Conservation (phyloP, 139 green algal species). For the Nannochloris sp. region DNA sequence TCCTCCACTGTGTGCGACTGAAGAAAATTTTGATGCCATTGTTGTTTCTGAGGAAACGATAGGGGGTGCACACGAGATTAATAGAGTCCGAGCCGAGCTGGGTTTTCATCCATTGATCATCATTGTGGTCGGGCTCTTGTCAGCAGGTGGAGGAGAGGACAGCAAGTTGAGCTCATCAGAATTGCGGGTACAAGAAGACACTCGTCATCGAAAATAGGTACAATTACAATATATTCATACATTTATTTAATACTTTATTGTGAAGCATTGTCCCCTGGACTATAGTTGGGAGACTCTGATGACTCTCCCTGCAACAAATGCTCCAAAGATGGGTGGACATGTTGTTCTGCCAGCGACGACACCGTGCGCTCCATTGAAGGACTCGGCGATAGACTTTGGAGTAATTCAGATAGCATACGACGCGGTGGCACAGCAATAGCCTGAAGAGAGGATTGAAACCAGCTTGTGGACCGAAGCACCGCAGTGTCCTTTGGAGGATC, state of each 20-base stretch:
- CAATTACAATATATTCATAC: background rate
- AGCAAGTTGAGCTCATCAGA: constrained; percentile 61
- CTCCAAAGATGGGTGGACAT: background rate
- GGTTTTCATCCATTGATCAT: constrained; percentile 54
- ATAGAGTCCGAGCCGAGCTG: constrained; percentile 31
- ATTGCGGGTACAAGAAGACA: constrained; percentile 33
- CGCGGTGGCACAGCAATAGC: constrained; percentile 12
- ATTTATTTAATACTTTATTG: background rate
- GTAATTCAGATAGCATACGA: background rate
- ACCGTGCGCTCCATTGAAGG: background rate
- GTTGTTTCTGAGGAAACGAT: constrained; percentile 84
- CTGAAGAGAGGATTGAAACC: constrained; percentile 3
- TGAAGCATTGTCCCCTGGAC: no score
- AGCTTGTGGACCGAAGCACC: background rate
- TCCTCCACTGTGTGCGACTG: constrained; percentile 59
- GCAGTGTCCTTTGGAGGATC: constrained; percentile 1
- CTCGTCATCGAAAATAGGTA: background rate
- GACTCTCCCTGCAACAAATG: background rate
- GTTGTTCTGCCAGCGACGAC: background rate
- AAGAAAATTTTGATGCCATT: constrained; percentile 60
- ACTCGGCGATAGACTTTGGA: background rate
- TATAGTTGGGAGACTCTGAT: no score
- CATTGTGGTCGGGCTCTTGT: constrained; percentile 64
- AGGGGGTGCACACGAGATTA: constrained; percentile 59
- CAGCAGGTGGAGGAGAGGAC: background rate